Evolutionary conservation across 371 early-diverging fungal genomes (phyloP).

Genomic region (Chytridium lagenaria): DNA sequence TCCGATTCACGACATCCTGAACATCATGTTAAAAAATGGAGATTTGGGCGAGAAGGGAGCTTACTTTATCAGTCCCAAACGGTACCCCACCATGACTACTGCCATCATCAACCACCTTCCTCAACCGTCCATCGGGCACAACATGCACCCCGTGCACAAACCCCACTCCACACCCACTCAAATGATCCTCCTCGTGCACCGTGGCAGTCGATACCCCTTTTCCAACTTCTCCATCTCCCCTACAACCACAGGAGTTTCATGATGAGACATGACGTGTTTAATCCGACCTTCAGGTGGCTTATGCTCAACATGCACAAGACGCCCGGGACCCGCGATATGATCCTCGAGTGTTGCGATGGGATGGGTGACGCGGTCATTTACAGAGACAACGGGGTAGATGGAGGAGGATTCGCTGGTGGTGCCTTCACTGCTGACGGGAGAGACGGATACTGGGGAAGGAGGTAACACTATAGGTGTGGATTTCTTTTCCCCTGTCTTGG

Average conservation of each 20-base stretch:
- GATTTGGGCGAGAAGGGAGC: background rate
- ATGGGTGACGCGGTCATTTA: background rate
- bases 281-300: conserved; percentile 8
- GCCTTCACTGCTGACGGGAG: too few relatives aligned
- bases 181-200: conserved; percentile 16
- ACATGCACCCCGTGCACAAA: conserved; percentile 28
- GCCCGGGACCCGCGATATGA: background rate
- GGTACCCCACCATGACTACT: background rate
- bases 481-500: too few relatives aligned
- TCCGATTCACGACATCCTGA: background rate
- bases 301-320: background rate
- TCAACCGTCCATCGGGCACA: background rate
- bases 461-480: too few relatives aligned
- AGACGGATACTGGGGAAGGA: too few relatives aligned
- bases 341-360: background rate
- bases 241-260: background rate
- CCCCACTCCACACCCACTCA: conserved; percentile 16
- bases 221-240: background rate
- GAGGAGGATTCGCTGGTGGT: background rate
- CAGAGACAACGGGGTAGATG: background rate
- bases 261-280: background rate
- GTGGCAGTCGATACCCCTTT: conserved; percentile 2
- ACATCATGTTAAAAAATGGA: background rate
- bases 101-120: background rate
- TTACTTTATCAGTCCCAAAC: background rate